Evolutionary conservation across 148 eudicot species (phyloP).

Genomic region (Rhododendron henanense): DNA sequence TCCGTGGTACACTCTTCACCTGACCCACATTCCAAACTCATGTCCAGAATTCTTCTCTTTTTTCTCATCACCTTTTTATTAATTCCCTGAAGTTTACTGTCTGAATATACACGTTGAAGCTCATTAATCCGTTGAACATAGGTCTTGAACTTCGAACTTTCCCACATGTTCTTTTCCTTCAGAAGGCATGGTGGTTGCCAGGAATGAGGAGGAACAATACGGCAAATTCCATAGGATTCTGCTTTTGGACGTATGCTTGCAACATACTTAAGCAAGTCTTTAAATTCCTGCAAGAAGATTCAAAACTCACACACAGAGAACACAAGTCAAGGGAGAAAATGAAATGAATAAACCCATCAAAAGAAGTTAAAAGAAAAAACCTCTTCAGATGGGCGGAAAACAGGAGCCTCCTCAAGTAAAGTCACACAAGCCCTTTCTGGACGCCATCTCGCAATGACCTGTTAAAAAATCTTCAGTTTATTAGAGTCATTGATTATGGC

Average conservation of each 20-base stretch:
- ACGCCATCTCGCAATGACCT: conserved; percentile 67
- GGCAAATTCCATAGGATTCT: conserved; percentile 68
- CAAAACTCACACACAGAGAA: conserved; percentile 4
- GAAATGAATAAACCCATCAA: not conserved
- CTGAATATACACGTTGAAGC: conserved; percentile 27
- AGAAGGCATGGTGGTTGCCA: conserved; percentile 63
- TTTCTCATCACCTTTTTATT: conserved; percentile 29
- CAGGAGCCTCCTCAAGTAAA: conserved; percentile 61
- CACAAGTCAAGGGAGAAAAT: not conserved
- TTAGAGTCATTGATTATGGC: not conserved
- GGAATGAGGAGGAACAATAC: conserved; percentile 79
- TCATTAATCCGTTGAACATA: conserved; percentile 40
- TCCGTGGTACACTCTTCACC: conserved; percentile 23
- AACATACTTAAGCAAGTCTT: conserved; percentile 57
- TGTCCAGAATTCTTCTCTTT: conserved; percentile 23
- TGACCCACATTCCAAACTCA: conserved; percentile 22
- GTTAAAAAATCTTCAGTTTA: conserved; percentile 8
- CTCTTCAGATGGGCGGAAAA: conserved; percentile 68
- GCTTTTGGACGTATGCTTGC: conserved; percentile 57
- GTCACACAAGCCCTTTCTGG: conserved; percentile 41
- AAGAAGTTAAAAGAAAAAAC: conserved; percentile 25
- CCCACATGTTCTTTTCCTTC: conserved; percentile 43
- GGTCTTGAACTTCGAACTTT: conserved; percentile 39
- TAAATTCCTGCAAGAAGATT: conserved; percentile 52
- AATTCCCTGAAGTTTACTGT: conserved; percentile 22